Base-by-base conservation (phyloP, 108 stramenopile species). In the Cyclotella baltica region DNA sequence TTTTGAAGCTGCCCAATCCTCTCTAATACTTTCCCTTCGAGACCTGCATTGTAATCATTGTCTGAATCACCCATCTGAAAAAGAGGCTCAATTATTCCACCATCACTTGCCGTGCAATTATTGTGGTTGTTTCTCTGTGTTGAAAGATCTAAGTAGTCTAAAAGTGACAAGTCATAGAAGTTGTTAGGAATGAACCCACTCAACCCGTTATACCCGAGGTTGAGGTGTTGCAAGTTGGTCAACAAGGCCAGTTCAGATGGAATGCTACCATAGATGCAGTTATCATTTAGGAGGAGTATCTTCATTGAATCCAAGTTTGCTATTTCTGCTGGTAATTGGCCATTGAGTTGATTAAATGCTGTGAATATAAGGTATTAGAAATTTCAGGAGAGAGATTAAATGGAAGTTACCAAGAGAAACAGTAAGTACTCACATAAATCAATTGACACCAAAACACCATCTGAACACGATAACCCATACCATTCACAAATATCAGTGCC, bases 191-290 rank as follows among this genome's bases (percentile, higher is more conserved):
- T 27, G 1, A 34, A 47, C 30, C 85, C 88, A 4, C 52, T 78
- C 0, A 88, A 27, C 1, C 30, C 16, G 64, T 88, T 88, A 57
- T 70, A 22, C 23, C 58, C 22, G 8, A 83, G 31, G 20, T 67
- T 28, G 2, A 88, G 46, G 29, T 75, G 36, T 51, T 69, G 43
- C 37, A 87, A 43, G 27, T 52, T 65, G 27, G 37, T n/a, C 8
- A 88, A 67, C 0, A 18, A 1, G 23, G 81, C 81, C 15, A 65
- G 67, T 30, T 73, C 72, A 4, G 67, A 28, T 8, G 87, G 87
- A 61, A 88, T 75, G 15, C 73, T 66, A 3, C 80, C 81, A 29
- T 25, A 22, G 25, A 67, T 16, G 35, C 40, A 31, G 37, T 43
- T 38, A 5, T 23, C 25, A n/a, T 40, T 65, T 9, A 59, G 29